Percentiles rank a stretch among this genome's conserved stretches.
These are phyloP conservation scores for Malus hybrid DNA, from an alignment of 331 rosid species.

Conservation along the genomic window DNA sequence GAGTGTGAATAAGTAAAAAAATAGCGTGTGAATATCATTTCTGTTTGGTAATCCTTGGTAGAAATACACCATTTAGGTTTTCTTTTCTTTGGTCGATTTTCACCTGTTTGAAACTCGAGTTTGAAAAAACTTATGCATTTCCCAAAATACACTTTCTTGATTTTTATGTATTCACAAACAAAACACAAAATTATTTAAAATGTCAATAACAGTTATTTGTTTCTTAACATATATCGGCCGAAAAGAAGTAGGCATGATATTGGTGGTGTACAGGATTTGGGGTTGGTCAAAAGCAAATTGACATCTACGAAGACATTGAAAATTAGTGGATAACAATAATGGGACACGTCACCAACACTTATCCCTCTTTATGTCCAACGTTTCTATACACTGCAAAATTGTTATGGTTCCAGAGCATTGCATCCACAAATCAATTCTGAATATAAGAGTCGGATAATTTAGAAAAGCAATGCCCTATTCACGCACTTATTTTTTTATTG, in stretches of 20 bases:
- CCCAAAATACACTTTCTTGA: no score
- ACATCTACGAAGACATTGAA: neutral
- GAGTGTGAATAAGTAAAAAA: no score
- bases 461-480: neutral
- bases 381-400: neutral
- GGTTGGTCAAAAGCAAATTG: neutral
- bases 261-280: neutral
- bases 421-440: neutral
- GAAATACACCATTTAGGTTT: neutral
- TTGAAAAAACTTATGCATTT: no score
- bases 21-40: no score
- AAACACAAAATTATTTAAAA: no score
- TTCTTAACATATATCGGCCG: no score
- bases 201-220: neutral
- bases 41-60: fast-evolving
- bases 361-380: neutral
- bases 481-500: no score
- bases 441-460: neutral
- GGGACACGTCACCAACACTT: slow-evolving; percentile 2
- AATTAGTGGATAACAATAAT: neutral
- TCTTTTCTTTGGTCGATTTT: neutral
- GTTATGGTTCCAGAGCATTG: neutral
- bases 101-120: neutral
- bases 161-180: no score
- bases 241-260: neutral